These are phyloP conservation scores for Bidens hawaiensis DNA, from an alignment of 140 eudicot genomes.

Conservation along the genomic window DNA sequence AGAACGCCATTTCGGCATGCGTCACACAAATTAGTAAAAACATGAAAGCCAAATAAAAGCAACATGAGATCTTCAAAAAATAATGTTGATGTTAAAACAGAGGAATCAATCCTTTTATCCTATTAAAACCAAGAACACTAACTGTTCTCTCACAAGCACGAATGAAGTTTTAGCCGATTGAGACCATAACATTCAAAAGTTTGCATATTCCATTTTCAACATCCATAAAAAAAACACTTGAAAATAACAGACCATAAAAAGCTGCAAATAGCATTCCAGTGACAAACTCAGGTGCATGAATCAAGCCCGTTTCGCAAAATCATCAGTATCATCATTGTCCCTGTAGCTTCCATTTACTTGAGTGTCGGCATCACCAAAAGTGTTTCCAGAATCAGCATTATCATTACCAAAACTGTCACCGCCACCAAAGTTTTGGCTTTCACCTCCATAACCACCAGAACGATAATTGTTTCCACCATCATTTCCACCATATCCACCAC, in stretches of 20 bases:
- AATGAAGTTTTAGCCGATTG: slow-evolving; percentile 28
- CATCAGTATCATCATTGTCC: slow-evolving; percentile 24
- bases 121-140: slow-evolving; percentile 30
- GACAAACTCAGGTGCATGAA: neutral
- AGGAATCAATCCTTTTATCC: slow-evolving; percentile 30
- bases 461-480: slow-evolving; percentile 16
- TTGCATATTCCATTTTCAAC: too few relatives aligned
- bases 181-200: neutral
- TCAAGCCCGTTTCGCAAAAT: slow-evolving; percentile 30
- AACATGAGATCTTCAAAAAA: slow-evolving; percentile 4
- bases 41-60: neutral
- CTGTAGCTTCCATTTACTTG: too few relatives aligned
- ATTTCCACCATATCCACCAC: slow-evolving; percentile 17
- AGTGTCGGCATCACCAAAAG: too few relatives aligned
- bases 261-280: slow-evolving; percentile 26
- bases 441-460: slow-evolving; percentile 25
- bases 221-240: too few relatives aligned
- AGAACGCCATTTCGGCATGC: too few relatives aligned
- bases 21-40: neutral
- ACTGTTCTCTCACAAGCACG: slow-evolving; percentile 27
- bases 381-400: too few relatives aligned
- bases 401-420: too few relatives aligned
- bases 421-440: too few relatives aligned
- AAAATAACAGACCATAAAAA: too few relatives aligned
- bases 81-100: slow-evolving; percentile 5